Evolutionary conservation across 352 stramenopile species (phyloP), one percentile per base, ranked within the genome.

Genomic region (Phytophthora macrochlamydospora): DNA sequence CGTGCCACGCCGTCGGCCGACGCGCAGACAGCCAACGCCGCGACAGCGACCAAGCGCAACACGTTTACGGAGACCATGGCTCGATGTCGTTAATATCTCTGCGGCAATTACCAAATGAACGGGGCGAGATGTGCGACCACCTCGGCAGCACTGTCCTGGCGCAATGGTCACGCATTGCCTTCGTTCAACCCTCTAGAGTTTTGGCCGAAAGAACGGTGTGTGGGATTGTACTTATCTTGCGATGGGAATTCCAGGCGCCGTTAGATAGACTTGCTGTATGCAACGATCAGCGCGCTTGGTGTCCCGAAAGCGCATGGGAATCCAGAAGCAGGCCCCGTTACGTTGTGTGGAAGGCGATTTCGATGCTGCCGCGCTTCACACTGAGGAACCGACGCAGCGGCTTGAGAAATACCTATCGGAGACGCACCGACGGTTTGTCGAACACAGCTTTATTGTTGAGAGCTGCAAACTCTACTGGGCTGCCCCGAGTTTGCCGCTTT

Each of bases 281-380:
- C 56, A 46, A 54, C 44, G 37, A 65, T 37, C 62, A 48, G 58
- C 48, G 14, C 35, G 14, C 29, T 18, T 53, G n/a, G 51, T 9
- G 33, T 60, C 35, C 46, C 59, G 56, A 31, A 55, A 70, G 43
- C 56, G 63, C 56, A 65, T 70, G 62, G 49, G 56, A 61, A 64
- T 70, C 35, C 30, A 70, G 63, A 70, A 63, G 28, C 31, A 6
- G 35, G 9, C 9, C 35, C 35, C 35, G 35, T 40, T 40, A 11
- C 35, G 35, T 11, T 6, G 35, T 40, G 35, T 11, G 9, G 35
- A 40, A 11, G 35, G 9, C 6, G 6, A 6, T 11, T 11, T 40
- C 35, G 35, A 40, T 40, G 18, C 18, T 24, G 18, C 18, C 18
- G 18, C 18, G 18, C 18, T 24, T 24, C 18, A 24, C 18, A 24